Evolutionary conservation across 106 monocot genomes (phyloP).

Genomic region (Dioscorea dumetorum): DNA sequence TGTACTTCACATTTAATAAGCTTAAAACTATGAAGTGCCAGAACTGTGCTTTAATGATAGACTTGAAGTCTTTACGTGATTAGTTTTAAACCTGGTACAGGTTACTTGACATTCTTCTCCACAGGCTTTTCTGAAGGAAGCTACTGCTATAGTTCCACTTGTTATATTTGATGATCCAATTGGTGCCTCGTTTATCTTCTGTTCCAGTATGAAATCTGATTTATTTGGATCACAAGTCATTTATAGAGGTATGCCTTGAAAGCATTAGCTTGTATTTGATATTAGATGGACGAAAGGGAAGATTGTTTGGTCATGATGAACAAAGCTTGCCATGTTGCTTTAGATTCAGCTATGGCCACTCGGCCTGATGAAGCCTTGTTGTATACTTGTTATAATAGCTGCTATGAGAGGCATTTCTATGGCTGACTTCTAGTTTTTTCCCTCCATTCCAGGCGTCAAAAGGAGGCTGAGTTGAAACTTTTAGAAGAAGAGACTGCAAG

Average conservation of each 20-base stretch:
- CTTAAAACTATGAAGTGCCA: slow-evolving; percentile 14
- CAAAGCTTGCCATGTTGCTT: slow-evolving; percentile 34
- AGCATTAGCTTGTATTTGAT: slow-evolving; percentile 63
- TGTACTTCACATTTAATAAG: slow-evolving; percentile 2
- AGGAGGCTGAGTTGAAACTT: slow-evolving; percentile 84
- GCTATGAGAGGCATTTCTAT: slow-evolving; percentile 12
- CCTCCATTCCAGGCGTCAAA: slow-evolving; percentile 56
- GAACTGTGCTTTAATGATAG: slow-evolving; percentile 26
- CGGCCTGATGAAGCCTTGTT: slow-evolving; percentile 18
- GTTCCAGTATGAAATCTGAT: slow-evolving; percentile 83
- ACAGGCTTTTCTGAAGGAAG: slow-evolving; percentile 94
- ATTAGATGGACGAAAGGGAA: slow-evolving; percentile 19
- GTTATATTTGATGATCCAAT: slow-evolving; percentile 91
- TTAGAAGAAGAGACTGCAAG: slow-evolving; percentile 95
- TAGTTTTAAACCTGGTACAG: slow-evolving; percentile 68
- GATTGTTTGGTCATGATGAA: slow-evolving; percentile 26
- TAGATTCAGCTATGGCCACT: slow-evolving; percentile 13
- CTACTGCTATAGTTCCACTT: slow-evolving; percentile 95
- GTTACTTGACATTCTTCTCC: slow-evolving; percentile 83
- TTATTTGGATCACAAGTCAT: slow-evolving; percentile 84
- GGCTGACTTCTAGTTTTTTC: slow-evolving; percentile 10
- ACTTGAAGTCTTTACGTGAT: slow-evolving; percentile 45
- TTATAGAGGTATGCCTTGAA: slow-evolving; percentile 96
- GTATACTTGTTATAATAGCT: background rate
- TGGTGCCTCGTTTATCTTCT: slow-evolving; percentile 86